A percentile compares a stretch with the other conserved stretches of the same genome.
phyloP scores from a whole-genome alignment of 257 asterid genomes.

The Gentiana macrophylla region DNA sequence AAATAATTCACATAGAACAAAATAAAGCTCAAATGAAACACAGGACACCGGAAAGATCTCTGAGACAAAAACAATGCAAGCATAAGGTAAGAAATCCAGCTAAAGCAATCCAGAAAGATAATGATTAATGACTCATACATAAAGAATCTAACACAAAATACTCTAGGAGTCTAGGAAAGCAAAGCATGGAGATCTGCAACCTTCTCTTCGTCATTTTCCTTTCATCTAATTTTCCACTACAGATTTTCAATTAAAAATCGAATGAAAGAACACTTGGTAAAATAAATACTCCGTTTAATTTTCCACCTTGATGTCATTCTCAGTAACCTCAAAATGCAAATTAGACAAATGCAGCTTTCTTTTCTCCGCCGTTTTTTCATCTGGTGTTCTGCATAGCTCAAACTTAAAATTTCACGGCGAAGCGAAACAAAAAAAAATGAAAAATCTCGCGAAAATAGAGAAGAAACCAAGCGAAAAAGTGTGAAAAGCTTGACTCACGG shows the following conservation, averaged over 20 bases:
- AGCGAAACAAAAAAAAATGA: neutral
- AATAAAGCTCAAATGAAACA: no score
- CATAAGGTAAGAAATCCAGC: no score
- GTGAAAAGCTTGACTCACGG: neutral
- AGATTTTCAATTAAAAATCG: neutral
- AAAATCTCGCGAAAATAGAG: no score
- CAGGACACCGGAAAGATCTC: no score
- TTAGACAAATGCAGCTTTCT: constrained; percentile 40
- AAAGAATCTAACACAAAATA: neutral
- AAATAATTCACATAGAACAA: no score
- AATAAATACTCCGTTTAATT: neutral
- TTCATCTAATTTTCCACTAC: neutral
- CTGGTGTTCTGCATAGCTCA: constrained; percentile 8
- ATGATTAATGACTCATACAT: no score
- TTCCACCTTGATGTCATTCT: constrained; percentile 35
- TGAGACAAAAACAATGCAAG: no score
- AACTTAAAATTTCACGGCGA: neutral
- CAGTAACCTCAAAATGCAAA: constrained; percentile 34
- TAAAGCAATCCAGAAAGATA: no score
- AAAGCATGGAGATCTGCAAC: neutral
- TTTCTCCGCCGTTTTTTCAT: constrained; percentile 13
- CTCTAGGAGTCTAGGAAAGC: no score
- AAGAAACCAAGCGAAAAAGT: no score
- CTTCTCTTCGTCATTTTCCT: neutral
- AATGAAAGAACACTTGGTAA: neutral